phyloP scores from a whole-genome alignment of 2,329 filamentous ascomycete genomes.

The Exophiala sp. region DNA sequence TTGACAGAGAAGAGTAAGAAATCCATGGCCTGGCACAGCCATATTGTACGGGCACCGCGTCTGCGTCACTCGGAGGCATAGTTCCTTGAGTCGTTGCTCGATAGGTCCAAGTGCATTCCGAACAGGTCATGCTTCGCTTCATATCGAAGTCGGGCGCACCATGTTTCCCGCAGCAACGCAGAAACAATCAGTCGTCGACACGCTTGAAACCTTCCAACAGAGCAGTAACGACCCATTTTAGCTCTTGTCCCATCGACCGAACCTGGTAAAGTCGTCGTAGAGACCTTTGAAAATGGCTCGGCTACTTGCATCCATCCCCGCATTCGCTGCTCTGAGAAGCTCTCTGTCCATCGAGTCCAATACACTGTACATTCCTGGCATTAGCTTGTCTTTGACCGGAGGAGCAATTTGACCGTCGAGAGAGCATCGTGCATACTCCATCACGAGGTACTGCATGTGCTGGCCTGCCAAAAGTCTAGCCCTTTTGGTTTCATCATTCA shows the following conservation, averaged over 20 bases:
- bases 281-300: slow-evolving; percentile 52
- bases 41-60: too few species aligned
- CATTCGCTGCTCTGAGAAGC: slow-evolving; percentile 50
- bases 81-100: too few species aligned
- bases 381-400: slow-evolving; percentile 51
- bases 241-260: slow-evolving; percentile 47
- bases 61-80: too few species aligned
- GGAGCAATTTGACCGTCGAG: slow-evolving; percentile 49
- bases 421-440: slow-evolving; percentile 54
- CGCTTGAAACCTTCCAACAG: too few species aligned
- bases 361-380: slow-evolving; percentile 52
- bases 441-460: slow-evolving; percentile 56
- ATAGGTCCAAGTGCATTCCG: too few species aligned
- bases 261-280: slow-evolving; percentile 51
- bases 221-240: slow-evolving; percentile 23
- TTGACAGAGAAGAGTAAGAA: too few species aligned
- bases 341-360: slow-evolving; percentile 52
- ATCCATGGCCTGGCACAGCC: too few species aligned
- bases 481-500: slow-evolving; percentile 59
- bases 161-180: too few species aligned
- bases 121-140: too few species aligned
- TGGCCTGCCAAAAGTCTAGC: slow-evolving; percentile 56
- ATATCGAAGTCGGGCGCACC: too few species aligned
- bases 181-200: too few species aligned
- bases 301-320: slow-evolving; percentile 49